Evolutionary conservation across 202 grass and related monocot genomes (phyloP).

Genomic region (Eragrostis tef): DNA sequence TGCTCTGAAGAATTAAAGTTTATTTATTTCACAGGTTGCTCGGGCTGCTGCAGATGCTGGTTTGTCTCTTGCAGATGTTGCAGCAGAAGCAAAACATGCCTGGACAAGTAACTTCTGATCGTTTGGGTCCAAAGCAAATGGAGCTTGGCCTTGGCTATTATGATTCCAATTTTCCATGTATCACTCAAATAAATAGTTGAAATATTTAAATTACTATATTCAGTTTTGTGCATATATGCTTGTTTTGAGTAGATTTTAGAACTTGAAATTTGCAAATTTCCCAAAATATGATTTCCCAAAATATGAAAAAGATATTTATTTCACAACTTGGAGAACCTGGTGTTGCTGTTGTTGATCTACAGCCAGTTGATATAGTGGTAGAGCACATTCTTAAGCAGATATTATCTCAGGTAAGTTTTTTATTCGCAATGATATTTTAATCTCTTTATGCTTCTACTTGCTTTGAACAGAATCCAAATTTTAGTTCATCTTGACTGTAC

Average conservation of each 20-base stretch:
- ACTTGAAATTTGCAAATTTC: slow-evolving; percentile 27
- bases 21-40: slow-evolving; percentile 71
- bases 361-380: slow-evolving; percentile 82
- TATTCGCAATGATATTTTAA: slow-evolving; percentile 18
- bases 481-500: background rate
- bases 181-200: slow-evolving; percentile 19
- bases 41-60: slow-evolving; percentile 95
- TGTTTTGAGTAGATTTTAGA: slow-evolving; percentile 33
- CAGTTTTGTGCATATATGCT: slow-evolving; percentile 41
- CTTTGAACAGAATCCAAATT: slow-evolving; percentile 4
- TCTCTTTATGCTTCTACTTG: slow-evolving; percentile 37
- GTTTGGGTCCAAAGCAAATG: slow-evolving; percentile 85
- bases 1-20: slow-evolving; percentile 21
- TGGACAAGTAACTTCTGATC: slow-evolving; percentile 93
- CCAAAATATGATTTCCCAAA: slow-evolving; percentile 26
- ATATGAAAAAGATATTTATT: slow-evolving; percentile 37
- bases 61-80: slow-evolving; percentile 86
- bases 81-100: slow-evolving; percentile 93
- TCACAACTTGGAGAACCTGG: slow-evolving; percentile 96
- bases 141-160: slow-evolving; percentile 92
- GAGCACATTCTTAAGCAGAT: slow-evolving; percentile 97
- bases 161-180: slow-evolving; percentile 9
- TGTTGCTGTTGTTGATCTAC: slow-evolving; percentile 90
- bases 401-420: slow-evolving; percentile 65
- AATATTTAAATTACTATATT: slow-evolving; percentile 34